Base-by-base conservation (phyloP, 108 stramenopile genomes). In the Seminavis robusta region DNA sequence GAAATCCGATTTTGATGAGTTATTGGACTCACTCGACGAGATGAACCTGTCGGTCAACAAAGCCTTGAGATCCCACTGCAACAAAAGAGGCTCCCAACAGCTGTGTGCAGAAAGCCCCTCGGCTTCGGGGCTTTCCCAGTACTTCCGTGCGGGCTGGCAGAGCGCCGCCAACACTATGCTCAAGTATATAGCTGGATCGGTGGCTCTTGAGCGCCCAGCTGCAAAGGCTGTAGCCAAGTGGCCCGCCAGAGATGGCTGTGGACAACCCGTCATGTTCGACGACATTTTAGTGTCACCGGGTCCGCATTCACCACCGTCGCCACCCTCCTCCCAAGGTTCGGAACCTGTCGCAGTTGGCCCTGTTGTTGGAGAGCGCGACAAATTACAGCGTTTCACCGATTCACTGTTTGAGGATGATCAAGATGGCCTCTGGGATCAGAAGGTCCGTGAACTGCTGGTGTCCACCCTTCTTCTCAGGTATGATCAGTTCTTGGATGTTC, bases 391-490 rank as follows among this genome's bases (percentile, higher is more conserved):
- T 16, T 45, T 45, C 44, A 17, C 44, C 8, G 44, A 10, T 8
- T 10, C 17, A 8, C 44, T 45, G 8, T 45, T 45, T 17, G 44
- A 45, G 17, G 44, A 45, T 45, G 44, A 45, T 19, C 10, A 10
- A 16, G 16, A 10, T 8, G 17, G 16, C 8, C 16, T 10, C 44
- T 45, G 44, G 44, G 16, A 45, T 45, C 44, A 10, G 8, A 11
- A 19, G 10, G 44, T 45, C 44, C 44, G 44, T 8, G 44, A 45
- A 45, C 44, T 45, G n/a, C 44, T 45, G 10, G 44, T 45, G 44
- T 16, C 17, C n/a, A 17, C 44, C 16, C 17, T 45, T 10, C 17
- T 45, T 8, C 44, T 45, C 10, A 10, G 44, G 10, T 45, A 45
- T 16, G 16, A 45, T 8, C 44, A 45, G 17, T 45, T 45, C 44